Evolutionary conservation across 208 protist genomes (phyloP), one percentile per base, ranked within the genome.

Genomic region (Phytomonas francai): DNA sequence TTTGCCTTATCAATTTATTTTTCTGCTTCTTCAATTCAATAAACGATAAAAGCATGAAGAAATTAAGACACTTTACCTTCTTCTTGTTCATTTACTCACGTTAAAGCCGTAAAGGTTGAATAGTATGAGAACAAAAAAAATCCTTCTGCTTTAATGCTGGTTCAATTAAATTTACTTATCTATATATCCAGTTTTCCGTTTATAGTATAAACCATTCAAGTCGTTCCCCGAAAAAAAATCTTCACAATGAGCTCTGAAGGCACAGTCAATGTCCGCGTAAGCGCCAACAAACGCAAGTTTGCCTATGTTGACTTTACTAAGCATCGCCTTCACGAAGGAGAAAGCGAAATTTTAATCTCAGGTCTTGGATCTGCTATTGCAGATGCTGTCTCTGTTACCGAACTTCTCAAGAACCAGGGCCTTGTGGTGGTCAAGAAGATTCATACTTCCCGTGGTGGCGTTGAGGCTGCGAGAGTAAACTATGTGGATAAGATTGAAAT

Each of bases 341-440:
- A 72, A 39, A 64, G 77, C 14, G 80, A 88, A 64, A 72, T 95
- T 39, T 73, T 81, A 42, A 83, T 95, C 66, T 92, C 89, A 58
- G 89, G 81, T 42, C 81, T 95, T 57, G 89, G 89, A 49, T 79
- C 78, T 64, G 87, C 89, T 60, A 92, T 95, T 63, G 79, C 89
- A 12, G 86, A 92, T 71, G 89, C 89, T 59, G 89, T 95, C 29
- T 86, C 89, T 70, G 89, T 95, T 49, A 87, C 80, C 16, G 89
- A 95, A 74, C 81, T 95, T 19, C 80, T 95, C 22, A 92, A 89
- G 79, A 92, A 89, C 70, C 86, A 95, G 74, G 84, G 83, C 31
- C 77, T 95, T 34, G 81, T 93, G 29, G 63, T 73, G 59, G 81
- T 95, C 45, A 95, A 87, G 72, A 88, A 82, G 72, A 95, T 95